A percentile compares a stretch with the other conserved stretches of the same genome.
These are phyloP conservation scores for Volvariella volvacea DNA, from an alignment of 1,284 basidiomycete genomes.

Conservation along the genomic window DNA sequence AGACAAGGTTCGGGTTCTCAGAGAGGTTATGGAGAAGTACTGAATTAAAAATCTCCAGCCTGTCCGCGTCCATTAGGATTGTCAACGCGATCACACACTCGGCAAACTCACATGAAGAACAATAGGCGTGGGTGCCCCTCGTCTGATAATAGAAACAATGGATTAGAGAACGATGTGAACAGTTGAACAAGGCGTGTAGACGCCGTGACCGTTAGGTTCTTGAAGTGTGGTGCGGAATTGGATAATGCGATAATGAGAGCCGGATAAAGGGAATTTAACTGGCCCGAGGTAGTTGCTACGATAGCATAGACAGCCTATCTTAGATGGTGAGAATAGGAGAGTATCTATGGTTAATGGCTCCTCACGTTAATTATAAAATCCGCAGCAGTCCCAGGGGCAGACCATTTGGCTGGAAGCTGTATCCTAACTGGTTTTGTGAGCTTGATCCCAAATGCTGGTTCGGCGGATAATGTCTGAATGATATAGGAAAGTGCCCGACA, in stretches of 20 bases:
- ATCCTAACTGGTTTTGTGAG: constrained; percentile 58
- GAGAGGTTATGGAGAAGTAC: constrained; percentile 65
- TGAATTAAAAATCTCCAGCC: constrained; percentile 88
- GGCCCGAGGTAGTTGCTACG: constrained; percentile 80
- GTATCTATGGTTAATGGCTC: constrained; percentile 8
- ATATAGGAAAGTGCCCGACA: constrained; percentile 89
- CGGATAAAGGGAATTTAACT: constrained; percentile 80
- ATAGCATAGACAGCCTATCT: constrained; percentile 83
- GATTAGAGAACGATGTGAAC: constrained; percentile 85
- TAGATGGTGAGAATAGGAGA: not conserved
- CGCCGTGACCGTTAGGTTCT: constrained; percentile 73
- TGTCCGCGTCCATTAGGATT: constrained; percentile 19
- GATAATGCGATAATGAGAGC: constrained; percentile 86
- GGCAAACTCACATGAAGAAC: constrained; percentile 70
- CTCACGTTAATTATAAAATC: constrained; percentile 86
- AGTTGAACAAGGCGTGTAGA: constrained; percentile 82
- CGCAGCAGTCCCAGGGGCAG: constrained; percentile 63
- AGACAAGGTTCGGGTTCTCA: constrained; percentile 85
- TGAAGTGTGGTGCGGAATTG: constrained; percentile 84
- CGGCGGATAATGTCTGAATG: constrained; percentile 85
- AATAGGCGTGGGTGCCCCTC: constrained; percentile 90
- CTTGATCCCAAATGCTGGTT: constrained; percentile 67
- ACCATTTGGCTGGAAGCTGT: constrained; percentile 70
- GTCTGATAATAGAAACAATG: constrained; percentile 85
- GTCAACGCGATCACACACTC: not conserved